phyloP scores from a whole-genome alignment of 2,329 filamentous ascomycete genomes.

The Diplocarpon mali region DNA sequence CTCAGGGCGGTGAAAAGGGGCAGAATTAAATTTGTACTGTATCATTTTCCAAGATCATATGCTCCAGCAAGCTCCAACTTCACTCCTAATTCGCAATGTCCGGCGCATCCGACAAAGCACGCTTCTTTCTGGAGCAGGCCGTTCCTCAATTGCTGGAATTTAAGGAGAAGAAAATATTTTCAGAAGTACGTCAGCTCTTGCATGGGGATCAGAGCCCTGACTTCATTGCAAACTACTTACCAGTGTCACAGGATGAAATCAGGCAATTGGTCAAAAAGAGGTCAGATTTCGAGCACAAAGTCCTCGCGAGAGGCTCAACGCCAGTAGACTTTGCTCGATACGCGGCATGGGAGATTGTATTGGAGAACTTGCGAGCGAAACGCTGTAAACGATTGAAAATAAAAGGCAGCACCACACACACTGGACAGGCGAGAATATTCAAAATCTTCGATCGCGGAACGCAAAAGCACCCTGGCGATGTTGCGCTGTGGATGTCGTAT shows the following conservation, averaged over 20 bases:
- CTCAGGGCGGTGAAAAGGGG: neutral
- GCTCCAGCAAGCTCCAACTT: no score
- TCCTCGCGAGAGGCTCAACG: slow-evolving; percentile 69
- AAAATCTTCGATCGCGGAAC: slow-evolving; percentile 82
- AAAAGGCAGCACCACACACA: slow-evolving; percentile 51
- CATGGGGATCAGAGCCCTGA: neutral
- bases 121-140: slow-evolving; percentile 86
- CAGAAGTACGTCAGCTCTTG: slow-evolving; percentile 42
- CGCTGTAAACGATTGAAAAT: slow-evolving; percentile 73
- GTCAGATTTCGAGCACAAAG: slow-evolving; percentile 84
- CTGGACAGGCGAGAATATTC: slow-evolving; percentile 74
- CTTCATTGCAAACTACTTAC: no score
- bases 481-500: slow-evolving; percentile 82
- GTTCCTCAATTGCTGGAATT: slow-evolving; percentile 89
- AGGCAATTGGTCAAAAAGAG: slow-evolving; percentile 78
- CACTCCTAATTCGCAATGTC: slow-evolving; percentile 46
- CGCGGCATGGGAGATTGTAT: slow-evolving; percentile 57
- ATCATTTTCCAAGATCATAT: no score
- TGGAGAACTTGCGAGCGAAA: slow-evolving; percentile 70
- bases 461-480: slow-evolving; percentile 69
- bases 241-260: slow-evolving; percentile 63
- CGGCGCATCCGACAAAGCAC: slow-evolving; percentile 81
- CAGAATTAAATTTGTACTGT: neutral
- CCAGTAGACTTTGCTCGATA: slow-evolving; percentile 77
- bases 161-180: slow-evolving; percentile 85